These are phyloP conservation scores for Candida sp. DNA, from an alignment of 1,139 yeast species.

Conservation along the genomic window DNA sequence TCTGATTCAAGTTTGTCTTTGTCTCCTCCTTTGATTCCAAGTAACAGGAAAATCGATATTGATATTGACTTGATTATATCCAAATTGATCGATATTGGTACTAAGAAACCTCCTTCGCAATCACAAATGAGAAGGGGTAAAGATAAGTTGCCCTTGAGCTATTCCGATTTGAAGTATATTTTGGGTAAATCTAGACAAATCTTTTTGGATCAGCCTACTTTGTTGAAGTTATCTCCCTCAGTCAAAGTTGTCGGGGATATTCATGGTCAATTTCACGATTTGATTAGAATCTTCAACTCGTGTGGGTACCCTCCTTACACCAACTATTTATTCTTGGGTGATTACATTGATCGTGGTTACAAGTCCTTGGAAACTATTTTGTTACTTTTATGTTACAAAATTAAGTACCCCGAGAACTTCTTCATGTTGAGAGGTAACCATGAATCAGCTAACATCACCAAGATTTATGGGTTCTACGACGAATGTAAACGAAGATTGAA, in stretches of 20 bases:
- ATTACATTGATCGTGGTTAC: slow-evolving; percentile 84
- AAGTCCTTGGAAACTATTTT: slow-evolving; percentile 80
- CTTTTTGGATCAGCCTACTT: slow-evolving; percentile 73
- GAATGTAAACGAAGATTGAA: slow-evolving; percentile 78
- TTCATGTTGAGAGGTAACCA: slow-evolving; percentile 84
- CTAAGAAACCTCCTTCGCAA: slow-evolving; percentile 15
- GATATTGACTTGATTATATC: slow-evolving; percentile 58
- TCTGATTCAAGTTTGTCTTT: slow-evolving; percentile 21
- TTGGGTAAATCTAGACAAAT: slow-evolving; percentile 67
- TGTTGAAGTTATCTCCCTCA: slow-evolving; percentile 76
- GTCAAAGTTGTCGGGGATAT: slow-evolving; percentile 87
- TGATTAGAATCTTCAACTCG: slow-evolving; percentile 67
- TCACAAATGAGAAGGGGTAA: slow-evolving; percentile 25
- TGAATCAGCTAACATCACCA: slow-evolving; percentile 80
- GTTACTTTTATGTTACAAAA: slow-evolving; percentile 67
- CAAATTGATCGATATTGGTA: slow-evolving; percentile 46
- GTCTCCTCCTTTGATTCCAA: slow-evolving; percentile 21
- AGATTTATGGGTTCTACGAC: slow-evolving; percentile 84
- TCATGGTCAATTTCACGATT: slow-evolving; percentile 81
- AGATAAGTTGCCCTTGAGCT: slow-evolving; percentile 41
- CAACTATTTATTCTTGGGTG: slow-evolving; percentile 78
- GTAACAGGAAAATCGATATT: slow-evolving; percentile 19
- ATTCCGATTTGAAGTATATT: slow-evolving; percentile 59
- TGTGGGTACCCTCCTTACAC: slow-evolving; percentile 83
- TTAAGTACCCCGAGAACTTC: slow-evolving; percentile 80